Percentiles rank a stretch among this genome's conserved stretches.
Evolutionary conservation across 176 grass and related monocot species (phyloP).

Genomic region (Chloris gayana): DNA sequence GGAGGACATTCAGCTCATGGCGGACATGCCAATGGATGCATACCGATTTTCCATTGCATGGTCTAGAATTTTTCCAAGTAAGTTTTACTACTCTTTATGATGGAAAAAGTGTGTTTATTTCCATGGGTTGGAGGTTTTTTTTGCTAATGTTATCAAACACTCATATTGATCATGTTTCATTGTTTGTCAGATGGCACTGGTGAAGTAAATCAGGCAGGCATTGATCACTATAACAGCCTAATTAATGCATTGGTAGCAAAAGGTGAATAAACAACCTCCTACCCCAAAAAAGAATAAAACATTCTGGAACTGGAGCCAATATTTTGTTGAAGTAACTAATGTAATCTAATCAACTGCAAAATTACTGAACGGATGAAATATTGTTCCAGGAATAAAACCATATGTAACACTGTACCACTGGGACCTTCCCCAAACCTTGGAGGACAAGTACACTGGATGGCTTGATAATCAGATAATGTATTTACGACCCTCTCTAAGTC

Average conservation of each 20-base stretch:
- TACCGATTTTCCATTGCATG: slow-evolving; percentile 95
- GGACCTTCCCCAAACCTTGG: slow-evolving; percentile 89
- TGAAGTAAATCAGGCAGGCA: slow-evolving; percentile 78
- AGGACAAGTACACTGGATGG: slow-evolving; percentile 81
- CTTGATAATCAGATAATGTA: slow-evolving; percentile 79
- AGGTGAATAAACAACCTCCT: slow-evolving; percentile 49
- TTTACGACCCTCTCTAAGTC: not conserved
- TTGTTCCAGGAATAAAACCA: slow-evolving; percentile 68
- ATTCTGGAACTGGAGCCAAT: not conserved
- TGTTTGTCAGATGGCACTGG: slow-evolving; percentile 68
- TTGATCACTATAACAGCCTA: slow-evolving; percentile 88
- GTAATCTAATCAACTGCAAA: not conserved
- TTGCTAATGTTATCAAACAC: not conserved
- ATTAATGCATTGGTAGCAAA: slow-evolving; percentile 78
- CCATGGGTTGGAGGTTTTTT: not conserved
- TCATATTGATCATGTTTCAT: not conserved
- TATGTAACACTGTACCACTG: slow-evolving; percentile 94
- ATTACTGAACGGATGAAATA: slow-evolving; percentile 8
- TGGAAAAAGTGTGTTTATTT: not conserved
- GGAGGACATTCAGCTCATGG: slow-evolving; percentile 93
- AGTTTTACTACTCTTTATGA: not conserved
- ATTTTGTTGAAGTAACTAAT: not conserved
- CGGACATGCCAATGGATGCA: slow-evolving; percentile 91
- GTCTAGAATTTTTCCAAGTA: slow-evolving; percentile 87
- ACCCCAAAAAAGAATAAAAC: not conserved